Base-by-base conservation (phyloP, 78 protist genomes). In the Dictyostelium capitatum region DNA sequence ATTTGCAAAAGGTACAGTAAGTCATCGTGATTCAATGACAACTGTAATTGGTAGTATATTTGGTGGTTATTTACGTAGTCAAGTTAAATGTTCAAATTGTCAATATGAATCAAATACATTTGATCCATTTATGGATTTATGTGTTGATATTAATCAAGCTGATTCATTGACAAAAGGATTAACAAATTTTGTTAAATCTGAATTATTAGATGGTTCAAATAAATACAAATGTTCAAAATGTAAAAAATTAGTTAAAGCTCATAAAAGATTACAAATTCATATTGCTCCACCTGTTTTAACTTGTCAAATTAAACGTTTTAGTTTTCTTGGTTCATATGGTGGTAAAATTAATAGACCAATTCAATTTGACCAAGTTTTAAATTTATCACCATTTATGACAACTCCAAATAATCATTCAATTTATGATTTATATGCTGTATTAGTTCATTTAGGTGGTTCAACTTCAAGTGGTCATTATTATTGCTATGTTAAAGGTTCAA, bases 401-500 rank as follows among this genome's bases (percentile, higher is more conserved):
- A 48, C n/a, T 6, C 1, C 67, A 23, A 81, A 14, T 50, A 69
- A 80, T 28, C 47, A 83, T 30, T 19, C 80, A 28, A 10, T 69
- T 19, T 98, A 98, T 81, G 77, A 64, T 54, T 91, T 98, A 25
- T 92, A 90, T 85, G 98, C 81, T 7, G 98, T 97, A 41, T 70
- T 98, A 37, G 98, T 97, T 23, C 99, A 98, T 79, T 14, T 32
- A 7, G 99, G 99, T 20, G 37, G 30, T 30, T 47, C 95, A 19
- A 14, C 90, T 1, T 75, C 69, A 53, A 82, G 94, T 6, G 99
- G 99, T 50, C 99, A 98, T 79, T 98, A 98, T 90, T 96, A 80
- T 84, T 57, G 97, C 51, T 95, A 65, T 73, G 83, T 83, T 30
- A 81, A 83, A 23, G 41, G 67, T 56, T 73, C 92, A 12, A 89